Base-by-base conservation (phyloP, 495 filamentous ascomycete genomes). In the Oidiodendron maius region DNA sequence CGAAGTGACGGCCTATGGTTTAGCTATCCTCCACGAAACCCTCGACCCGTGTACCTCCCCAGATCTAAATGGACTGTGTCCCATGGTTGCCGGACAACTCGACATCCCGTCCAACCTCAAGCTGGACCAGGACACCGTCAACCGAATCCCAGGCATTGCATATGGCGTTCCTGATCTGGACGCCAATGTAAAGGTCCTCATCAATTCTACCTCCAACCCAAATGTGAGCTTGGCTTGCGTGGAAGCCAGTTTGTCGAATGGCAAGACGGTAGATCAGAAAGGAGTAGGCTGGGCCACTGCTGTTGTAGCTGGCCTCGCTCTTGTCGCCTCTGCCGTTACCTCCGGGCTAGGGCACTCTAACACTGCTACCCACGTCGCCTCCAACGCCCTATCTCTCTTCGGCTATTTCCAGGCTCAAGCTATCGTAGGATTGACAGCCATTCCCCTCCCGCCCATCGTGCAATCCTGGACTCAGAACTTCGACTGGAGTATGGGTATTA, bases 401-500 rank as follows among this genome's bases (percentile, higher is more conserved):
- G 80, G 87, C 34, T 98, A 91, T 68, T 96, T 97, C 77, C 93
- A 98, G 64, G 83, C 87, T 11, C 93, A 96, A 63, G 91, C 93
- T n/a, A 90, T 98, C 65, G 74, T 96, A 53, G 93, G 91, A 38
- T 84, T 96, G 73, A 86, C 80, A 26, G 76, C 85, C 11, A 82
- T 96, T n/a, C 74, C 75, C 20, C 79, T 96, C 42, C 93, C 93
- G 2, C 93, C 93, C 0, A 86, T 95, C 40, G 93, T 95, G 36
- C 77, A 85, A 59, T 76, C 91, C 0, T 98, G 93, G 93, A 96
- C 91, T 0, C 91, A 97, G 71, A 93, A 97, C 61, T 96, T 97
- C 72, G 84, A 91, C 64, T 98, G 93, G 93, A 91, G 82, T 63
- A 94, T 98, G 89, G 93, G 93, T 58, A 91, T 98, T 60, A 95